Evolutionary conservation across 352 stramenopile species (phyloP), one percentile per base, ranked within the genome.

Genomic region (Globisporangium cylindrosporum): DNA sequence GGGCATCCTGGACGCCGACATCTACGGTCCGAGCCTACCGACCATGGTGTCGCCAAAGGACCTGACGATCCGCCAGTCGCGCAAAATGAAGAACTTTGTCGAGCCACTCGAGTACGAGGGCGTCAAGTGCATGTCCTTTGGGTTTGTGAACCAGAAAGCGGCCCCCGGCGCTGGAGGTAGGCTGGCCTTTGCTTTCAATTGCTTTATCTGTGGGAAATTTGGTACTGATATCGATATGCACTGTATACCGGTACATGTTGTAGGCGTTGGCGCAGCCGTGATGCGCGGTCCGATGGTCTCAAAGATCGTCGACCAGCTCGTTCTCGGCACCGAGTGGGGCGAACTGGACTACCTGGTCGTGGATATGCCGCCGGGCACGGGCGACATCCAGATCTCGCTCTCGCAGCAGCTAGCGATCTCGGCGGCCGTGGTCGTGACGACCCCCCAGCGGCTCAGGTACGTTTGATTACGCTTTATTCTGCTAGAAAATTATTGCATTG

Each of bases 371-470:
- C 98, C 98, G 4, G 98, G 98, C 55, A 99, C 98, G 14, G 98
- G 98, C 60, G 98, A 99, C 70, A 99, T 99, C 70, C 97, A 99
- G 66, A 94, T 99, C 46, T 99, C 98, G 0, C 78, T 99, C 55
- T 97, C 92, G 34, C 97, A 99, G 82, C 90, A 97, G 80, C 91
- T 99, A 67, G 95, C 98, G 24, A 98, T 99, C 54, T 98, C 97
- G 0, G 97, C 92, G 22, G 94, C 97, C 9, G 98, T 99, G 4
- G 98, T 99, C 63, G 98, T 99, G 5, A 99, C 98, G 9, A 99
- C 98, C 24, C 98, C 98, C 1, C 97, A 99, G 71, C 91, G 97
- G 66, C 89, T 99, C 51, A 96, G 84, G 84, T 92, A 38, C 24
- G 53, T 62, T 22, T 18, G 55, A 15, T 3, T 32, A 32, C 24